Conservation (phyloP, 2,329 filamentous ascomycete species). For the Ophiostoma perfectum region DNA sequence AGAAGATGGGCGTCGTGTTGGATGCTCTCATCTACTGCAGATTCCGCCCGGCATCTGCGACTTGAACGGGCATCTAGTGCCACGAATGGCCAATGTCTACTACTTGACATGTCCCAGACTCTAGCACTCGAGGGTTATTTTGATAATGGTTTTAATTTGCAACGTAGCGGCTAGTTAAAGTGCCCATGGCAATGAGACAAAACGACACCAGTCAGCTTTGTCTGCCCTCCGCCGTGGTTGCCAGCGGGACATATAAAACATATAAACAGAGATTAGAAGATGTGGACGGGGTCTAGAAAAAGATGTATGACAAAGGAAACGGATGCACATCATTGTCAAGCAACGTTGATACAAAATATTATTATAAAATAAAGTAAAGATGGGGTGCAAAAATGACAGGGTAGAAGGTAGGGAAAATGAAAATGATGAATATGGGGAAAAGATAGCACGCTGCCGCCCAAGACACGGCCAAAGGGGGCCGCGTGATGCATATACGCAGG, state of each 20-base stretch:
- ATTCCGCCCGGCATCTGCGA: neutral
- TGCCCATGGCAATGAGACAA: neutral
- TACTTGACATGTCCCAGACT: too few species aligned
- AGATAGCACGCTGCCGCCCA: conserved; percentile 18
- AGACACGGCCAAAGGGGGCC: neutral
- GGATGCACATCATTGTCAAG: conserved; percentile 16
- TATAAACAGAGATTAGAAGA: neutral
- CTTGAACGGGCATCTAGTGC: neutral
- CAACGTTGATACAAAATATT: conserved; percentile 9
- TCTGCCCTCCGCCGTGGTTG: neutral
- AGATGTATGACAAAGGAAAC: neutral
- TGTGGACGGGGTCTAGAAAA: neutral
- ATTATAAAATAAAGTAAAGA: conserved; percentile 13
- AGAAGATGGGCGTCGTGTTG: neutral
- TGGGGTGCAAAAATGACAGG: conserved; percentile 12
- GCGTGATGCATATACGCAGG: neutral
- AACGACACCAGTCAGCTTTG: neutral
- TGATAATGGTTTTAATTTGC: neutral
- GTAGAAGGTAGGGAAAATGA: conserved; percentile 14
- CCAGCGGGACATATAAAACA: neutral
- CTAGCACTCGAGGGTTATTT: neutral
- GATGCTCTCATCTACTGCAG: neutral
- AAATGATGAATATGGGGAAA: conserved; percentile 13
- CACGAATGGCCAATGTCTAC: too few species aligned
- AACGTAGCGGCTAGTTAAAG: neutral